Percentiles rank a stretch among this genome's conserved stretches.
These are phyloP conservation scores for Fonsecaea pedrosoi DNA, from an alignment of 2,329 filamentous ascomycete species.

Conservation along the genomic window DNA sequence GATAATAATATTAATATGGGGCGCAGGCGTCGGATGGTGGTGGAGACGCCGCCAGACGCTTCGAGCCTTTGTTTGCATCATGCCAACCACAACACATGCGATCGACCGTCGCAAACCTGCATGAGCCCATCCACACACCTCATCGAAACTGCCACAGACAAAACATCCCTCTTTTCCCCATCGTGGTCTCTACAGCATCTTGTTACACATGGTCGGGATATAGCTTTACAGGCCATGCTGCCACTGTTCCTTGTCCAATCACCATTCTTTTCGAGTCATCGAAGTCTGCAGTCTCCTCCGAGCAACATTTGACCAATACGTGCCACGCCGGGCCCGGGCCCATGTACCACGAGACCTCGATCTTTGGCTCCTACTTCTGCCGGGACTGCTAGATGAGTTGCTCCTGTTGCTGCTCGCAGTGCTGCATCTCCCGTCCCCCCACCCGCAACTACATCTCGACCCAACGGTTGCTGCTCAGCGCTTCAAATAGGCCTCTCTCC, in stretches of 20 bases:
- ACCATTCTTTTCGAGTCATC: constrained; percentile 2
- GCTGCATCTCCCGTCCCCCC: neutral
- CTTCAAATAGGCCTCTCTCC: neutral
- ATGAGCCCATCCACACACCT: neutral
- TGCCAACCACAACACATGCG: neutral
- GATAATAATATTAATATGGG: neutral
- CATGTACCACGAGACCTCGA: constrained; percentile 2
- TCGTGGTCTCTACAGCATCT: neutral
- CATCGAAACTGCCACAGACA: neutral
- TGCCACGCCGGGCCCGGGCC: neutral
- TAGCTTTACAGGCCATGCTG: neutral
- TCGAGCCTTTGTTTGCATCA: constrained; percentile 2
- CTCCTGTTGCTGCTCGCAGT: neutral
- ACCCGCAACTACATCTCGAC: neutral
- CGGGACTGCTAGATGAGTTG: neutral
- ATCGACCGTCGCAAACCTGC: constrained; percentile 4
- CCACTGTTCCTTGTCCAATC: neutral
- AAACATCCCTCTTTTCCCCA: neutral
- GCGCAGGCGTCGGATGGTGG: neutral
- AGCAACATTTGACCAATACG: neutral
- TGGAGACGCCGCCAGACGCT: neutral
- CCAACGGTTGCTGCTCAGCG: neutral
- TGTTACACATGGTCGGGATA: neutral
- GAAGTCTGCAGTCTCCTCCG: neutral
- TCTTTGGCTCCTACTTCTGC: neutral